These are phyloP conservation scores for Solanum ahanhuiri DNA, from an alignment of 257 asterid genomes.

Conservation along the genomic window DNA sequence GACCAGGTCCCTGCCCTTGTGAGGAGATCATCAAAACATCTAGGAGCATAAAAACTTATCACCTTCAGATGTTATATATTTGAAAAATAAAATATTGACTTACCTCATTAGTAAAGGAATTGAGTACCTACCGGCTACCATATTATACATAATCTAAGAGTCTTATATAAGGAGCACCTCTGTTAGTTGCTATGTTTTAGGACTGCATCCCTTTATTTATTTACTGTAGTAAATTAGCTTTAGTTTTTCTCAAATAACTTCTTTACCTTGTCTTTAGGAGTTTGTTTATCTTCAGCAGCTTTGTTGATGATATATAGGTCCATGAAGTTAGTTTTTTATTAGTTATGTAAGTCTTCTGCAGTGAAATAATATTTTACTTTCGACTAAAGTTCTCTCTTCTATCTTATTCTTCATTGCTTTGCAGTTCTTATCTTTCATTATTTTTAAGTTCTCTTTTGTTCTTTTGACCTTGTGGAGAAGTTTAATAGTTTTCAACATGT, in stretches of 20 bases:
- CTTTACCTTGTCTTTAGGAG: background rate
- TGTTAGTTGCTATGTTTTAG: no score
- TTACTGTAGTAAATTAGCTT: no score
- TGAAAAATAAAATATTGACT: background rate
- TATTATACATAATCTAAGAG: background rate
- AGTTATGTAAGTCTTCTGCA: no score
- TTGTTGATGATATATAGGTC: background rate
- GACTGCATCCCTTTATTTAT: no score
- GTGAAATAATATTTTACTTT: no score
- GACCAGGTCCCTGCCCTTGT: no score
- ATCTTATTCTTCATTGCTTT: background rate
- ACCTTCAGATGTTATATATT: background rate
- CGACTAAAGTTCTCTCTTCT: background rate
- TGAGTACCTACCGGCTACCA: background rate
- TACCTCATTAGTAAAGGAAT: background rate
- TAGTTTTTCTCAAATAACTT: background rate
- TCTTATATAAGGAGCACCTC: background rate
- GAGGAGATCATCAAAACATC: no score
- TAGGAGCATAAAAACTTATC: no score
- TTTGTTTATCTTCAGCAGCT: no score
- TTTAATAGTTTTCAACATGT: background rate
- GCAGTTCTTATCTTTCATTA: background rate
- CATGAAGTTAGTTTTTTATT: no score
- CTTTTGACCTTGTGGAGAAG: background rate
- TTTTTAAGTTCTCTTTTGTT: background rate